A percentile compares a stretch with the other conserved stretches of the same genome.
Conservation (phyloP, 805 yeast species). For the Diddensiella transvaalensis region DNA sequence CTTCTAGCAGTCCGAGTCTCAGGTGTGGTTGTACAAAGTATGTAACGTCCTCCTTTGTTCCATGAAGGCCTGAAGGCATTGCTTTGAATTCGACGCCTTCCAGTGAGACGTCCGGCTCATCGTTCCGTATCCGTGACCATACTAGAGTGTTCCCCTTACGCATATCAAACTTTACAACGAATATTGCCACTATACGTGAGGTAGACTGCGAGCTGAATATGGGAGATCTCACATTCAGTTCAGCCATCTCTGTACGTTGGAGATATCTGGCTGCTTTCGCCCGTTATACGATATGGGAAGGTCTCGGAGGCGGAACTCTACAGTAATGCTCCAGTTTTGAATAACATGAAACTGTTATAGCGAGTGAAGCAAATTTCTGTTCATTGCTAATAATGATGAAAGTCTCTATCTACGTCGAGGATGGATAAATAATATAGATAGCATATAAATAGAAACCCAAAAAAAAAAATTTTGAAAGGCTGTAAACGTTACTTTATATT, state of each 20-base stretch:
- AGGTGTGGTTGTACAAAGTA: constrained; percentile 42
- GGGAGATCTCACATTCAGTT: neutral
- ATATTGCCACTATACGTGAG: constrained; percentile 31
- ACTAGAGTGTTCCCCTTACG: constrained; percentile 47
- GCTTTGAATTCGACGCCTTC: constrained; percentile 56
- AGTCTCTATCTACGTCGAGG: no score
- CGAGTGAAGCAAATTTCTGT: no score
- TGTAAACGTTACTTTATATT: no score
- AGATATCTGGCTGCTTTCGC: no score
- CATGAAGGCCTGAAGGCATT: constrained; percentile 69
- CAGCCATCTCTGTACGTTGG: no score
- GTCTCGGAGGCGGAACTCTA: no score
- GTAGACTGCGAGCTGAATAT: neutral
- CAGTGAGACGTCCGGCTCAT: constrained; percentile 25
- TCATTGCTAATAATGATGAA: no score
- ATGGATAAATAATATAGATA: no score
- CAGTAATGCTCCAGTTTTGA: no score
- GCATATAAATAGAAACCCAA: neutral
- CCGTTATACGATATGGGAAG: no score
- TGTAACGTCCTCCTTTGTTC: constrained; percentile 47
- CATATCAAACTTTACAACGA: constrained; percentile 51
- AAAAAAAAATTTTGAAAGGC: no score
- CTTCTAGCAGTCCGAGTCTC: constrained; percentile 26
- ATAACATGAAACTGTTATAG: no score
- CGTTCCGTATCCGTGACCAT: constrained; percentile 36